Conservation (phyloP, 768 basidiomycete genomes). For the Hydnomerulius pinastri region DNA sequence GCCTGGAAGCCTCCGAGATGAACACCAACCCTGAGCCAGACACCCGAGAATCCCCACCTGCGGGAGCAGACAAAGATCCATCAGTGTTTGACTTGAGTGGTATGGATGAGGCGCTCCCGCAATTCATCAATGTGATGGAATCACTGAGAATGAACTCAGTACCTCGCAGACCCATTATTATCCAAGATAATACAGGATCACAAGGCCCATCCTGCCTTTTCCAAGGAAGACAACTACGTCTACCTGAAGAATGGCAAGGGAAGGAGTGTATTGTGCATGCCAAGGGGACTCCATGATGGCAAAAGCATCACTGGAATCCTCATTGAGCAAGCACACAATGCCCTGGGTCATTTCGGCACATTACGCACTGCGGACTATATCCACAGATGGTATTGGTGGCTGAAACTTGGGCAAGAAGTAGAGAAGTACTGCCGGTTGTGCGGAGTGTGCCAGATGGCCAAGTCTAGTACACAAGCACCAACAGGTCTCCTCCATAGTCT, state of each 20-base stretch:
- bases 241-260: not conserved
- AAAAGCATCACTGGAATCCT: slow-evolving; percentile 15
- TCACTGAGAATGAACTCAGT: no score
- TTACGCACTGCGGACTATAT: slow-evolving; percentile 32
- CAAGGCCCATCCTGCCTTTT: not conserved
- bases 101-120: no score
- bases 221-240: not conserved
- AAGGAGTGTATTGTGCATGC: slow-evolving; percentile 17
- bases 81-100: no score
- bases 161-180: not conserved
- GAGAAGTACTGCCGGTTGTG: not conserved
- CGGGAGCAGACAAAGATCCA: no score
- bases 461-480: slow-evolving; percentile 15
- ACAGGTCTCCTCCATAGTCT: slow-evolving; percentile 19
- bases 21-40: no score
- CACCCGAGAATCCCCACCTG: no score
- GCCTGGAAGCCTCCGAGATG: no score
- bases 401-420: not conserved
- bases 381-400: slow-evolving; percentile 5
- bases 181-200: not conserved
- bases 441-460: slow-evolving; percentile 23
- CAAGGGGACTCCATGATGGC: slow-evolving; percentile 9
- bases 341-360: slow-evolving; percentile 35
- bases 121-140: no score
- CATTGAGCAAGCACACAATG: slow-evolving; percentile 29